phyloP scores from a whole-genome alignment of 2,329 filamentous ascomycete genomes.

The Aspergillus tamarii region DNA sequence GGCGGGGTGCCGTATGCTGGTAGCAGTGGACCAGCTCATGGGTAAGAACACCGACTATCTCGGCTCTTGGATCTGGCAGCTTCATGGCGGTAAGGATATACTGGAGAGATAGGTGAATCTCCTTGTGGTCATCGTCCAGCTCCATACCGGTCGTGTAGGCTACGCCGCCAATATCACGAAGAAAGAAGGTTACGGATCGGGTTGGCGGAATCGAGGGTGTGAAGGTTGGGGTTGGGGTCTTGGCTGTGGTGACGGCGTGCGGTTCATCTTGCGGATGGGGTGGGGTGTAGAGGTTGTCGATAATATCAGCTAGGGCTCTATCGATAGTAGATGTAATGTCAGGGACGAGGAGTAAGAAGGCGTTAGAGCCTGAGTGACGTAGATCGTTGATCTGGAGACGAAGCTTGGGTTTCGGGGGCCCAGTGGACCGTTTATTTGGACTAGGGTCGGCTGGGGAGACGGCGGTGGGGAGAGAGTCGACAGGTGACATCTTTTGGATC shows the following conservation, averaged over 20 bases:
- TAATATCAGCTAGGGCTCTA: slow-evolving; percentile 67
- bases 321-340: slow-evolving; percentile 62
- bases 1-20: slow-evolving; percentile 69
- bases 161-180: slow-evolving; percentile 79
- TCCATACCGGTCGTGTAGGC: slow-evolving; percentile 84
- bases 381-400: slow-evolving; percentile 49
- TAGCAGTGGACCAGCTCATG: slow-evolving; percentile 97
- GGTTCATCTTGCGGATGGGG: background rate
- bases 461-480: slow-evolving; percentile 16
- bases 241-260: slow-evolving; percentile 3
- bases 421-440: slow-evolving; percentile 8
- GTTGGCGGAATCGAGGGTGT: slow-evolving; percentile 60
- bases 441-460: slow-evolving; percentile 18
- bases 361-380: slow-evolving; percentile 44
- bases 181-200: slow-evolving; percentile 80
- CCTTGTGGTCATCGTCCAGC: slow-evolving; percentile 84
- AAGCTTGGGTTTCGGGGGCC: slow-evolving; percentile 36
- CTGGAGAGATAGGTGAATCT: slow-evolving; percentile 81
- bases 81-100: slow-evolving; percentile 61
- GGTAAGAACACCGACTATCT: slow-evolving; percentile 81
- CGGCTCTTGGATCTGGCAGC: slow-evolving; percentile 44
- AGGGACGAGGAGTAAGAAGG: slow-evolving; percentile 69
- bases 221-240: slow-evolving; percentile 25
- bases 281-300: slow-evolving; percentile 69
- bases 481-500: background rate